A percentile compares a stretch with the other conserved stretches of the same genome.
phyloP scores from a whole-genome alignment of 768 basidiomycete genomes.

The Tulasnella sp. region DNA sequence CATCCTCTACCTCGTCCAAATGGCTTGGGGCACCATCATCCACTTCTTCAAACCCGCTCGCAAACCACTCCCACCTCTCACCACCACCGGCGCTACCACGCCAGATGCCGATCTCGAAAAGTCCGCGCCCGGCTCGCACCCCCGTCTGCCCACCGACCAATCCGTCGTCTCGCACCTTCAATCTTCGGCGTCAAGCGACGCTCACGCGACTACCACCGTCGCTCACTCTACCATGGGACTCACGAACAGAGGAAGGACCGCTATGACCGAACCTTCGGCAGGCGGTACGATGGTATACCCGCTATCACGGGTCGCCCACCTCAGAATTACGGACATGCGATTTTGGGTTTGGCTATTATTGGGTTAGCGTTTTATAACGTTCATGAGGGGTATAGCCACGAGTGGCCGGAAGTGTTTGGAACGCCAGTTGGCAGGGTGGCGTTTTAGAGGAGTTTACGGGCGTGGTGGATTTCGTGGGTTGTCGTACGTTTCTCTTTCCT shows the following conservation, averaged over 20 bases:
- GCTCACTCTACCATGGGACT: not conserved
- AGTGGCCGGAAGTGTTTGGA: slow-evolving; percentile 20
- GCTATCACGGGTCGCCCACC: slow-evolving; percentile 34
- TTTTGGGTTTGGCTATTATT: slow-evolving; percentile 49
- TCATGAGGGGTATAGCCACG: slow-evolving; percentile 19
- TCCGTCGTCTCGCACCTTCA: slow-evolving; percentile 21
- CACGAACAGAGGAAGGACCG: not conserved
- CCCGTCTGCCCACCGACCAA: not conserved
- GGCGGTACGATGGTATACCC: not conserved
- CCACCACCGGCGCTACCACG: not conserved
- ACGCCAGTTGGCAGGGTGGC: not conserved
- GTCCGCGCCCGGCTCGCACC: not conserved
- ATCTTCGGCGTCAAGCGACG: slow-evolving; percentile 32
- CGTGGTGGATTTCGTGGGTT: slow-evolving; percentile 18
- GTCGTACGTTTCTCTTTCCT: slow-evolving; percentile 6
- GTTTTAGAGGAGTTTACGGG: not conserved
- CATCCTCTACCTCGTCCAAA: slow-evolving; percentile 46
- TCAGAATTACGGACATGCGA: slow-evolving; percentile 38
- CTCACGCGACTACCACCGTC: not conserved
- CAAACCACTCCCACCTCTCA: not conserved
- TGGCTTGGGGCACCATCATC: slow-evolving; percentile 42
- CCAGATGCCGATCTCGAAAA: not conserved
- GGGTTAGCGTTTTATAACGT: slow-evolving; percentile 41
- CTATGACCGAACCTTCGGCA: not conserved
- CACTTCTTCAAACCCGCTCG: slow-evolving; percentile 44